Evolutionary conservation across 768 basidiomycete species (phyloP).

Genomic region (Crucibulum laeve): DNA sequence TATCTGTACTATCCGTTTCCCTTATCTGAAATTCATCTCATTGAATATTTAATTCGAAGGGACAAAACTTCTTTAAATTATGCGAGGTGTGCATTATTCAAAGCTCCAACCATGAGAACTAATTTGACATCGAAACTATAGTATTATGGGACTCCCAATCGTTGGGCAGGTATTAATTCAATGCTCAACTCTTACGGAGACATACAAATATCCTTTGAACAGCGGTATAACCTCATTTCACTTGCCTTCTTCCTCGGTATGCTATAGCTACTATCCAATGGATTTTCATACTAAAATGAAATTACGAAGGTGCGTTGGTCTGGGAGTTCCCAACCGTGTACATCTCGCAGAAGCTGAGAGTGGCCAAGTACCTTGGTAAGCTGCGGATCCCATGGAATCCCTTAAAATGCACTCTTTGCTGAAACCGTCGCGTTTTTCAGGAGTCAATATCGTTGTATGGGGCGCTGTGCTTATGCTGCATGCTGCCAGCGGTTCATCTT

Average conservation of each 20-base stretch:
- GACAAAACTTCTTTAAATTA: conserved; percentile 71
- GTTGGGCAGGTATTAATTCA: conserved; percentile 47
- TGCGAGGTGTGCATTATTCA: conserved; percentile 46
- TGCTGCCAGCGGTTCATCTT: conserved; percentile 47
- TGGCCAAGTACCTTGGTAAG: conserved; percentile 60
- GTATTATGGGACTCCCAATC: conserved; percentile 67
- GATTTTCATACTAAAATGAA: too few species aligned
- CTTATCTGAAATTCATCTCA: too few species aligned
- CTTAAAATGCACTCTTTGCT: too few species aligned
- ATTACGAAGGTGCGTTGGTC: too few species aligned
- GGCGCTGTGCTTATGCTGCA: conserved; percentile 58
- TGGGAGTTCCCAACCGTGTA: conserved; percentile 69
- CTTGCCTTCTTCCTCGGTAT: conserved; percentile 62
- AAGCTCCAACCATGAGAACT: background rate
- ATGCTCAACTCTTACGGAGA: background rate
- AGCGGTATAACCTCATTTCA: conserved; percentile 63
- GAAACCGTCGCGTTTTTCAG: too few species aligned
- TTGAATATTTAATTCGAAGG: conserved; percentile 27
- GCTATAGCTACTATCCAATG: too few species aligned
- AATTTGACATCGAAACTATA: conserved; percentile 14
- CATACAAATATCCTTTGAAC: conserved; percentile 4
- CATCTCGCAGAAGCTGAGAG: conserved; percentile 54
- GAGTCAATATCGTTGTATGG: conserved; percentile 58
- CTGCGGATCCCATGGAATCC: too few species aligned
- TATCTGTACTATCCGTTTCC: conserved; percentile 39